Conservation (phyloP, 169 alveolate genomes). For the Toxoplasma gondii region DNA sequence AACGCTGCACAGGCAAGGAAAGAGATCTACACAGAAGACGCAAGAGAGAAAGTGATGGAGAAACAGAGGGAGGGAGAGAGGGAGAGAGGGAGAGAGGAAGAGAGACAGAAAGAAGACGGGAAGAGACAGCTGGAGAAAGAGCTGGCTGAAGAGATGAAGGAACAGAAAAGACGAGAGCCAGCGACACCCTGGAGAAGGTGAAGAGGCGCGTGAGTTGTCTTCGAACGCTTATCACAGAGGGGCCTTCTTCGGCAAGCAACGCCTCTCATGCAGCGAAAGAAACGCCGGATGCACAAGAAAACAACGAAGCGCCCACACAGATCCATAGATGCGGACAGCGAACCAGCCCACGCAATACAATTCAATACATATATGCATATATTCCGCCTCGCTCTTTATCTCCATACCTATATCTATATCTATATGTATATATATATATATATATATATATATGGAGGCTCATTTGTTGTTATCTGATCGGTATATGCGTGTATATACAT, state of each 20-base stretch:
- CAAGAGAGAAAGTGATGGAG: not conserved
- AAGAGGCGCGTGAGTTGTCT: not conserved
- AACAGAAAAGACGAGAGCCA: not conserved
- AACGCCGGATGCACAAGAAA: not conserved
- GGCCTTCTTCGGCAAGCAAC: too few relatives aligned
- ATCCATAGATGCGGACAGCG: not conserved
- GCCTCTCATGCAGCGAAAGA: not conserved
- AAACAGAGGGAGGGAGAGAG: not conserved
- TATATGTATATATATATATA: too few relatives aligned
- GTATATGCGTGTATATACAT: too few relatives aligned
- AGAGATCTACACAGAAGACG: not conserved
- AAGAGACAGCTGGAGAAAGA: not conserved
- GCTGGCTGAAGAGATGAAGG: not conserved
- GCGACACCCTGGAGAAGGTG: not conserved
- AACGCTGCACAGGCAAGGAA: not conserved
- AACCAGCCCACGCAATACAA: too few relatives aligned
- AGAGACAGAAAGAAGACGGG: not conserved
- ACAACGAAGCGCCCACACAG: not conserved
- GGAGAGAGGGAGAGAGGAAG: not conserved
- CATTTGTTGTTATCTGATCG: too few relatives aligned
- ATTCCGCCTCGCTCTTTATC: too few relatives aligned
- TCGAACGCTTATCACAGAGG: too few relatives aligned
- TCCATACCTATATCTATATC: too few relatives aligned
- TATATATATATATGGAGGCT: too few relatives aligned
- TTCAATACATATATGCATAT: too few relatives aligned